Evolutionary conservation across 495 filamentous ascomycete species (phyloP).

Genomic region (Xylaria palmicola): DNA sequence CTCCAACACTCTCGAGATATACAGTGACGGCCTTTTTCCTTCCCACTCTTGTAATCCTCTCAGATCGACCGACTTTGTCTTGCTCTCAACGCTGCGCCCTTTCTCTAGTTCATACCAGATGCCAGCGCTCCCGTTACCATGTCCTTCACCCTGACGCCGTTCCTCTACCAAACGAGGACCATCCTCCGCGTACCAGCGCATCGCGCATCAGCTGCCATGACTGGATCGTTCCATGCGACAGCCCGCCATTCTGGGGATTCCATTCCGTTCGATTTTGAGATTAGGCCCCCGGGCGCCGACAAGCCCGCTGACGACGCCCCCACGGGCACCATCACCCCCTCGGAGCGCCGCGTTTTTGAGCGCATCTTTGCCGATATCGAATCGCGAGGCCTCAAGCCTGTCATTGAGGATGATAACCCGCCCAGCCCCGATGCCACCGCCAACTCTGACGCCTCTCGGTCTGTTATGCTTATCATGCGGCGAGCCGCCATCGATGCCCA

Average conservation of each 20-base stretch:
- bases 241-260: neutral
- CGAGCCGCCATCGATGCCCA: conserved; percentile 29
- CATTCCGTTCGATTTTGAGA: conserved; percentile 15
- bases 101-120: too few relatives aligned
- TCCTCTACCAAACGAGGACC: conserved; percentile 72
- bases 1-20: too few relatives aligned
- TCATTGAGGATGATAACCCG: neutral
- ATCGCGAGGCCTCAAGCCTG: conserved; percentile 26
- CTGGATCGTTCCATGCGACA: conserved; percentile 22
- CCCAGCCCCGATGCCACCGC: neutral
- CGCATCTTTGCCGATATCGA: conserved; percentile 59
- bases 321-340: conserved; percentile 54
- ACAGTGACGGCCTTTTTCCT: too few relatives aligned
- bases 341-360: conserved; percentile 55
- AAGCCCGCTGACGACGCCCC: neutral
- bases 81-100: too few relatives aligned
- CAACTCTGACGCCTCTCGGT: neutral
- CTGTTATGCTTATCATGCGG: conserved; percentile 35
- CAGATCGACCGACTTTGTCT: too few relatives aligned
- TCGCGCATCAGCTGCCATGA: conserved; percentile 15
- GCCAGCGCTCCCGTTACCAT: conserved; percentile 20
- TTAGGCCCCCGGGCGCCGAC: neutral
- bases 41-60: too few relatives aligned
- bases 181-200: conserved; percentile 39
- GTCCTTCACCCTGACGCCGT: conserved; percentile 51